Evolutionary conservation across 306 rosid species (phyloP), one percentile per base, ranked within the genome.

Genomic region (Boehmeria nivea): DNA sequence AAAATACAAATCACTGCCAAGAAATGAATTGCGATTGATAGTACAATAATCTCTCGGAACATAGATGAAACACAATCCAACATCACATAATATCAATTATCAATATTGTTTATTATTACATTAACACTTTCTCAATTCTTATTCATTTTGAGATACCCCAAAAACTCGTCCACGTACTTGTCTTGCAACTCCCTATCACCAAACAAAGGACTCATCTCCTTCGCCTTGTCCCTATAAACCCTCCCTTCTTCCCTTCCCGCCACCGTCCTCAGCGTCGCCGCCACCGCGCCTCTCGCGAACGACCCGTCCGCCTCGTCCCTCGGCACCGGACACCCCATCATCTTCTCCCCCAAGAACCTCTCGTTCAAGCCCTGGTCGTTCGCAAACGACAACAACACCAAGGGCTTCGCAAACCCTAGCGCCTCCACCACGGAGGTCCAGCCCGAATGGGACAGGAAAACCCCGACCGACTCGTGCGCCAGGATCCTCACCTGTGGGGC

Each of bases 371-470:
- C 76, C 40, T 47, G 65, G 49, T 74, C 79, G 5, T 43, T 55
- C 1, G 13, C 55, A 15, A 58, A 53, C 1, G 68, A n/a, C 60
- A 74, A 43, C 61, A 69, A 0, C 6, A 74, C 42, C n/a, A 74
- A 27, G 3, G 61, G 45, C 31, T 19, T 54, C 20, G 16, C 71
- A 19, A 64, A 69, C 21, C 47, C 47, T 6, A 74, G 54, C 18
- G 65, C 65, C 13, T 74, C 80, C 16, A 80, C 66, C 62, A 80
- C 84, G 40, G 91, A 83, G 61, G 84, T 76, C 67, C 87, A 77
- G 24, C 91, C 87, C 44, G 73, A 66, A 23, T 83, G 90, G 43
- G 66, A 72, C 75, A 83, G 44, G 63, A 80, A 83, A 19, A 79
- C 90, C 12, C 83, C 86, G 1, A 83, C 21, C 2, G 83, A 71